These are phyloP conservation scores for Lachnellula hyalina DNA, from an alignment of 2,329 filamentous ascomycete genomes.

Conservation along the genomic window DNA sequence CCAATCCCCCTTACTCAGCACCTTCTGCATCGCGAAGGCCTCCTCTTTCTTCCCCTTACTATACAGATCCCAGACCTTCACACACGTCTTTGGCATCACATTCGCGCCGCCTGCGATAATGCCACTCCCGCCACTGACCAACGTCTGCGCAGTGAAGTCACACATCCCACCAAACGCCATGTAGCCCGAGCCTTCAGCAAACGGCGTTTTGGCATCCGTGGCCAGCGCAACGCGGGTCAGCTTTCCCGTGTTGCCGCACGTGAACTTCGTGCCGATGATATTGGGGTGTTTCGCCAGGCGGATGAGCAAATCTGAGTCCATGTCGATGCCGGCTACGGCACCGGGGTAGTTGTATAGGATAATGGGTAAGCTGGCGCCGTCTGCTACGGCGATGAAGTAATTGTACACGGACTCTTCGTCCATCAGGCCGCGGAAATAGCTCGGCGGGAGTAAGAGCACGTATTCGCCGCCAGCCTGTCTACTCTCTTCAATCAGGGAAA, in stretches of 20 bases:
- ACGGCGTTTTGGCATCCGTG: slow-evolving; percentile 64
- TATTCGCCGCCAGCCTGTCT: slow-evolving; percentile 71
- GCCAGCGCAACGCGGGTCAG: slow-evolving; percentile 74
- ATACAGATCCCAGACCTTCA: slow-evolving; percentile 73
- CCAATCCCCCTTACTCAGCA: slow-evolving; percentile 78
- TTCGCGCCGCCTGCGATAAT: slow-evolving; percentile 86
- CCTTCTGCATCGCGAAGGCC: slow-evolving; percentile 68
- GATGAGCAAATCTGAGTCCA: slow-evolving; percentile 85
- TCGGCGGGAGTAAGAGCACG: slow-evolving; percentile 71
- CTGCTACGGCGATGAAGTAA: slow-evolving; percentile 63
- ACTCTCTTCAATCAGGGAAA: slow-evolving; percentile 65
- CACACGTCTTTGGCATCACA: slow-evolving; percentile 76
- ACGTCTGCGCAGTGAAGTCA: slow-evolving; percentile 80
- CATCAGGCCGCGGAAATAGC: slow-evolving; percentile 74
- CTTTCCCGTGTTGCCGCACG: slow-evolving; percentile 86
- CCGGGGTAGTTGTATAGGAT: slow-evolving; percentile 90
- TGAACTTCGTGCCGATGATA: slow-evolving; percentile 87
- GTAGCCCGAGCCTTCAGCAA: slow-evolving; percentile 57
- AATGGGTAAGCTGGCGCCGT: slow-evolving; percentile 69
- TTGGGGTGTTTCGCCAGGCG: slow-evolving; percentile 74
- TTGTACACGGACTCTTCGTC: slow-evolving; percentile 66
- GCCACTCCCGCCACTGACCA: slow-evolving; percentile 71
- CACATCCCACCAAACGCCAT: slow-evolving; percentile 85
- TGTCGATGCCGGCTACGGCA: slow-evolving; percentile 79
- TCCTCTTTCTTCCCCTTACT: slow-evolving; percentile 67